phyloP scores from a whole-genome alignment of 1,284 basidiomycete genomes.

The Pseudozyma tsukubaensis region DNA sequence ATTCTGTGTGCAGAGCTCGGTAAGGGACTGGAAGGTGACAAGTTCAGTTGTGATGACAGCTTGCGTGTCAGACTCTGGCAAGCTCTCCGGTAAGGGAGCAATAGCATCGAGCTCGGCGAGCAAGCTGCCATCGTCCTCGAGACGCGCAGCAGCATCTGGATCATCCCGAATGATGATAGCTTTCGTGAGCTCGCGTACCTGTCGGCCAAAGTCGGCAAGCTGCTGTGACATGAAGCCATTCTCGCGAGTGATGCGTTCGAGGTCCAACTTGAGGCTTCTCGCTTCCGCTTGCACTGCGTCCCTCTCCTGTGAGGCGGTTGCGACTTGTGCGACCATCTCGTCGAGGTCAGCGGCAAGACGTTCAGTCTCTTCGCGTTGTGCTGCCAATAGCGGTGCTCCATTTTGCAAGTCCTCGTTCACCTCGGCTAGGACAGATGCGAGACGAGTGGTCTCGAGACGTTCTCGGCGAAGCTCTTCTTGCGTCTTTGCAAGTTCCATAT shows the following conservation, averaged over 20 bases:
- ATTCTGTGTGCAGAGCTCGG: conserved; percentile 87
- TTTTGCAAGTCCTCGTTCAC: conserved; percentile 66
- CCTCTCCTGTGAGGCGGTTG: conserved; percentile 50
- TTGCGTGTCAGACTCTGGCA: conserved; percentile 57
- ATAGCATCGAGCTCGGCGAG: conserved; percentile 59
- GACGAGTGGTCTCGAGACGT: conserved; percentile 69
- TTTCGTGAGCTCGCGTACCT: conserved; percentile 82
- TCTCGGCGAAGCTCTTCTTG: conserved; percentile 84
- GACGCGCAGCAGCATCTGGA: conserved; percentile 79
- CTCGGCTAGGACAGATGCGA: conserved; percentile 58
- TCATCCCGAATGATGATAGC: conserved; percentile 84
- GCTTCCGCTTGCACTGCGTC: conserved; percentile 71
- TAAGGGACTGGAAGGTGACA: conserved; percentile 85
- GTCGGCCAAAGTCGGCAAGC: conserved; percentile 85
- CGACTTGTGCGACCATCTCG: conserved; percentile 44
- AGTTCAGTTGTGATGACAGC: conserved; percentile 88
- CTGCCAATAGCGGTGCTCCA: conserved; percentile 59
- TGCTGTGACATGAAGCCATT: conserved; percentile 76
- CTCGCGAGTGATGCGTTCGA: conserved; percentile 73
- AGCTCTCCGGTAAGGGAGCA: conserved; percentile 30
- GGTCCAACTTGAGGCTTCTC: conserved; percentile 76
- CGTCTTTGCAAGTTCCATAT: conserved; percentile 84
- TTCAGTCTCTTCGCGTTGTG: conserved; percentile 65
- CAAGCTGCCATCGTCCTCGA: conserved; percentile 73
- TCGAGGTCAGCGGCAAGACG: conserved; percentile 57